Conservation (phyloP, 2,329 filamentous ascomycete genomes). For the Trichoderma sp. region DNA sequence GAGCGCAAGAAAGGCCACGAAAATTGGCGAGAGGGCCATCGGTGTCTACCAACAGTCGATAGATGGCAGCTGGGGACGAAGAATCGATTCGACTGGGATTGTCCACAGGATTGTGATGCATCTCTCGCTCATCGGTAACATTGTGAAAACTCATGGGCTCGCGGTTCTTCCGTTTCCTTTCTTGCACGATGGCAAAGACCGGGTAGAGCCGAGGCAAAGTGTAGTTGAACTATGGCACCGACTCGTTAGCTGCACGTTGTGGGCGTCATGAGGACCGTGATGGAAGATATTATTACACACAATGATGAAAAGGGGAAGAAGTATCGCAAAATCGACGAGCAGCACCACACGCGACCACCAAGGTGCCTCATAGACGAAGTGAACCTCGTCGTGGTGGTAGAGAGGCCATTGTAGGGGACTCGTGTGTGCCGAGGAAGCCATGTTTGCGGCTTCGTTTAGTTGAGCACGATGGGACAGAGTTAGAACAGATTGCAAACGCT, state of each 20-base stretch:
- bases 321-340: constrained; percentile 47
- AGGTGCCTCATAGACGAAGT: constrained; percentile 15
- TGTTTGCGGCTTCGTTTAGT: neutral
- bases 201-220: constrained; percentile 55
- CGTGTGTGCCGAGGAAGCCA: neutral
- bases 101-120: constrained; percentile 40
- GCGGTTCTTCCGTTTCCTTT: constrained; percentile 58
- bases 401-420: constrained; percentile 16
- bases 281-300: constrained; percentile 40
- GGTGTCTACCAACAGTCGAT: constrained; percentile 59
- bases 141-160: constrained; percentile 45
- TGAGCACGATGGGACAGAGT: neutral
- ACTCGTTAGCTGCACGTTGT: neutral
- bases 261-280: neutral
- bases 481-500: neutral
- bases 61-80: constrained; percentile 53
- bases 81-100: constrained; percentile 46
- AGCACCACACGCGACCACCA: constrained; percentile 45
- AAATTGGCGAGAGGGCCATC: constrained; percentile 68
- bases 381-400: constrained; percentile 8
- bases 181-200: constrained; percentile 60
- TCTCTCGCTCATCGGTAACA: constrained; percentile 33
- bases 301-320: constrained; percentile 49
- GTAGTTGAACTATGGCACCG: constrained; percentile 50
- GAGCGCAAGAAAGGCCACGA: constrained; percentile 63